phyloP scores from a whole-genome alignment of 441 rosid species.

The Eutrema salsugineum region DNA sequence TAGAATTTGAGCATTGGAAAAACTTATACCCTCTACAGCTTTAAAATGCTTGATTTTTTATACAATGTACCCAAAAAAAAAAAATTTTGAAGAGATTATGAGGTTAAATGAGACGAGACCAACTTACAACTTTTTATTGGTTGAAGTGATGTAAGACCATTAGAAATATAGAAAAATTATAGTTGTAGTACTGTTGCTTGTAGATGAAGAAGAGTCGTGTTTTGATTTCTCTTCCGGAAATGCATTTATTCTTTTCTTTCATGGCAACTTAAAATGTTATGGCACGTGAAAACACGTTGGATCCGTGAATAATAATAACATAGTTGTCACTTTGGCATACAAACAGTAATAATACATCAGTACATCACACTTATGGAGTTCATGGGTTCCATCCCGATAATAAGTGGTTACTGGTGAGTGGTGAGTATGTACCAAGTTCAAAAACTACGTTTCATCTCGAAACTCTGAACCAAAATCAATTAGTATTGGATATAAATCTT shows the following conservation, averaged over 20 bases:
- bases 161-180: too few species aligned
- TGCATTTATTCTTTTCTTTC: too few species aligned
- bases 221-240: background rate
- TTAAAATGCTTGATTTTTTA: background rate
- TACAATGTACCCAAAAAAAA: background rate
- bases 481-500: background rate
- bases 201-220: background rate
- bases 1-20: background rate
- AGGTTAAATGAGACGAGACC: background rate
- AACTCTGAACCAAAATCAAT: background rate
- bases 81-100: background rate
- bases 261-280: background rate
- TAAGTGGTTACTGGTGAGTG: background rate
- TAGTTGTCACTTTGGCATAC: background rate
- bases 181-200: background rate
- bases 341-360: background rate
- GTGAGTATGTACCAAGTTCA: background rate
- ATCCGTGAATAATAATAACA: background rate
- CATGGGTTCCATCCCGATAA: background rate
- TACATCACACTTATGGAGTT: background rate
- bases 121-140: too few species aligned
- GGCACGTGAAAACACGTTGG: background rate
- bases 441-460: background rate
- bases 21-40: background rate
- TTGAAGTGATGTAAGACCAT: too few species aligned